These are phyloP conservation scores for Bertia moriformis DNA, from an alignment of 2,329 filamentous ascomycete species.

Conservation along the genomic window DNA sequence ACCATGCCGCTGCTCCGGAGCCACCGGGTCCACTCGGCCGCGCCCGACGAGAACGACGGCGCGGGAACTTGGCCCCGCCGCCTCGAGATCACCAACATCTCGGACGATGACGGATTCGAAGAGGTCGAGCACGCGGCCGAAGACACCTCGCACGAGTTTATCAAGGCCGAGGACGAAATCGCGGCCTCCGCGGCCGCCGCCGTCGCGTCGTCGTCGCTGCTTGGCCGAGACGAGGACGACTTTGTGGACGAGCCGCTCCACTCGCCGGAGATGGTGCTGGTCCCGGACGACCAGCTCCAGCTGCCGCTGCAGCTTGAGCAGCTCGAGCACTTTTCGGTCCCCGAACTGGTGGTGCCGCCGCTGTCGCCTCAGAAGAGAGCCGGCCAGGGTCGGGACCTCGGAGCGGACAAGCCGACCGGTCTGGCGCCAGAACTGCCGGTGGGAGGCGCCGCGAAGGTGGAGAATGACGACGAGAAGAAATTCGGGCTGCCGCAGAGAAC, in stretches of 20 bases:
- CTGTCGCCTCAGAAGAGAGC: conserved; percentile 34
- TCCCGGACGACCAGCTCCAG: conserved; percentile 42
- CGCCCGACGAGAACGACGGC: conserved; percentile 50
- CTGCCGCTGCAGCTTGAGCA: no score
- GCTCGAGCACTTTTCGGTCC: conserved; percentile 31
- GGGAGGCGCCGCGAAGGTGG: no score
- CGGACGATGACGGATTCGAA: conserved; percentile 86
- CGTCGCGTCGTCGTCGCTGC: conserved; percentile 23
- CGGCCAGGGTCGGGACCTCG: conserved; percentile 1
- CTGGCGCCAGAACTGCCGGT: conserved; percentile 5
- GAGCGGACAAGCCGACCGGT: no score
- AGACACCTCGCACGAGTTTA: conserved; percentile 55
- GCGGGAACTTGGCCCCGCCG: no score
- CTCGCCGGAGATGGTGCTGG: conserved; percentile 48
- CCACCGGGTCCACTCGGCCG: conserved; percentile 24
- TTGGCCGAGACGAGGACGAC: conserved; percentile 53
- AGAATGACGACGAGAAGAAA: background rate
- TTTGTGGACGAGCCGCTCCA: conserved; percentile 68
- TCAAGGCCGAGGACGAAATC: conserved; percentile 42
- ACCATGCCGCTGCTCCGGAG: no score
- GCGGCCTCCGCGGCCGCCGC: conserved; percentile 15
- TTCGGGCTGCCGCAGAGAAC: background rate
- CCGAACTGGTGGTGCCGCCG: conserved; percentile 39
- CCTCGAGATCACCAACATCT: conserved; percentile 65
- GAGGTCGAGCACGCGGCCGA: conserved; percentile 66